Evolutionary conservation across 176 grass and related monocot genomes (phyloP).

Genomic region (Poa annua): DNA sequence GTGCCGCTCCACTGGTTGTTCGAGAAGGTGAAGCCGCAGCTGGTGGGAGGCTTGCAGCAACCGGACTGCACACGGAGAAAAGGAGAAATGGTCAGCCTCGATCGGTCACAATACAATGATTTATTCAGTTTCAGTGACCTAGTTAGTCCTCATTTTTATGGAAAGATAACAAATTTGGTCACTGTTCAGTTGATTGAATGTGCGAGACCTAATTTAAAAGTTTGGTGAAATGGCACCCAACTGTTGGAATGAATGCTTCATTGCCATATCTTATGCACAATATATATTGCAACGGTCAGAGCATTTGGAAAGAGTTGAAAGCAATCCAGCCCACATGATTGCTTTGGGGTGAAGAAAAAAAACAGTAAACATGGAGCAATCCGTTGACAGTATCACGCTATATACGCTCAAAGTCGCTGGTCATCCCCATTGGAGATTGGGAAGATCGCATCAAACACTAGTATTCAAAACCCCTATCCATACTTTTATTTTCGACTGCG

Average conservation of each 20-base stretch:
- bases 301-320: constrained; percentile 32
- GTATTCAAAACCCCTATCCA: neutral
- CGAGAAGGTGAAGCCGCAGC: constrained; percentile 48
- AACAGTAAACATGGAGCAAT: neutral
- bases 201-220: constrained; percentile 4
- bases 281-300: constrained; percentile 27
- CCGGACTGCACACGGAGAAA: constrained; percentile 53
- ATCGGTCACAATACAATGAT: neutral
- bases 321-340: neutral
- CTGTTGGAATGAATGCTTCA: constrained; percentile 5
- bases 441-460: constrained; percentile 1
- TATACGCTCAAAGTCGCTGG: neutral
- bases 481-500: neutral
- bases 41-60: constrained; percentile 77
- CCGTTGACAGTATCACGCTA: constrained; percentile 20
- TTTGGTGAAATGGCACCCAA: constrained; percentile 2
- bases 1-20: constrained; percentile 22
- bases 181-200: neutral
- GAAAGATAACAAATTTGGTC: neutral
- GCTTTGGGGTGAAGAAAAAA: constrained; percentile 23
- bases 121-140: neutral
- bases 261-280: neutral
- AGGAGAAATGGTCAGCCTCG: neutral
- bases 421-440: neutral
- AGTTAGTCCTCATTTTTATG: neutral